A percentile compares a stretch with the other conserved stretches of the same genome.
These are phyloP conservation scores for Cantharellus anzutake DNA, from an alignment of 768 basidiomycete genomes.

Conservation along the genomic window DNA sequence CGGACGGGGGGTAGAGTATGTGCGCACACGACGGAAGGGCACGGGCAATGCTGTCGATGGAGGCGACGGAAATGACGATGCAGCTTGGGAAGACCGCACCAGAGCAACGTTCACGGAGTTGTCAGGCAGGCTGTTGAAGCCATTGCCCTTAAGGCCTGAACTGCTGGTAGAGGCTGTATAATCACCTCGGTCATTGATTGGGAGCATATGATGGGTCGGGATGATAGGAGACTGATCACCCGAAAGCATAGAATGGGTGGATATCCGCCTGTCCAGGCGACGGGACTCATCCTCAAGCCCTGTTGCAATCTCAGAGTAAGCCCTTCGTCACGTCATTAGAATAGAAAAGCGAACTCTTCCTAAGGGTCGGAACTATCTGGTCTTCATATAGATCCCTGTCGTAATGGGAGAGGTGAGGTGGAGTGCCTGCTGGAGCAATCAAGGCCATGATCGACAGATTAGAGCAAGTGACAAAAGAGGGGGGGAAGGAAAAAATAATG, in stretches of 20 bases:
- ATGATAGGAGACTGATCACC: constrained; percentile 5
- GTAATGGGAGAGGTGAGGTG: neutral
- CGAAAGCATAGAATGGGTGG: constrained; percentile 49
- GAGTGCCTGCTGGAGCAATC: neutral
- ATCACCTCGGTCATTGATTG: too few relatives aligned
- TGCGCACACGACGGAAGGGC: constrained; percentile 28
- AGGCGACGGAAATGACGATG: too few relatives aligned
- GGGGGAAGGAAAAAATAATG: too few relatives aligned
- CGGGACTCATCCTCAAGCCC: constrained; percentile 69
- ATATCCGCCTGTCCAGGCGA: constrained; percentile 57
- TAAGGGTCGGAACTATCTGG: constrained; percentile 58
- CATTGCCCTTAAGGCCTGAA: too few relatives aligned
- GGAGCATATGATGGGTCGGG: neutral
- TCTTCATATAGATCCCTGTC: constrained; percentile 39
- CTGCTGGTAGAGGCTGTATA: too few relatives aligned
- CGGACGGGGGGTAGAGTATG: constrained; percentile 9
- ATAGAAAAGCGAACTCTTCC: constrained; percentile 40
- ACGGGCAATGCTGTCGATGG: too few relatives aligned
- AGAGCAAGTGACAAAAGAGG: too few relatives aligned
- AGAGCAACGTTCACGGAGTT: too few relatives aligned
- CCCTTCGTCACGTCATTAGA: neutral
- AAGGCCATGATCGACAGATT: neutral
- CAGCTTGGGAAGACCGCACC: too few relatives aligned
- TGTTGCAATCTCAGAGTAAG: constrained; percentile 14
- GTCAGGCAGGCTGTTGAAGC: too few relatives aligned